A percentile compares a stretch with the other conserved stretches of the same genome.
Evolutionary conservation across 257 asterid species (phyloP).

Genomic region (Oldenlandia corymbosa): DNA sequence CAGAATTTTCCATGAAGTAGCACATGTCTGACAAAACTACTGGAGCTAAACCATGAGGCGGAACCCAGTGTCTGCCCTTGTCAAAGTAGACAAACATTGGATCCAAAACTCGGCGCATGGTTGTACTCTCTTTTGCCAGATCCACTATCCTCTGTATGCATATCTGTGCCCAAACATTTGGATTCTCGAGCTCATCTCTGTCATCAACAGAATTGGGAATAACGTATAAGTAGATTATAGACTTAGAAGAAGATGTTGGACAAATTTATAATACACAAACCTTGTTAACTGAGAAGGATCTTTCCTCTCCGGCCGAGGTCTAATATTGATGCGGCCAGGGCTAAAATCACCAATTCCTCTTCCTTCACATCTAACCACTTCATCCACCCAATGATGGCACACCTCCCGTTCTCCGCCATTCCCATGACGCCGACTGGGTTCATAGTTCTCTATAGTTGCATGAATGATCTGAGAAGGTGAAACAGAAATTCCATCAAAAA

Average conservation of each 20-base stretch:
- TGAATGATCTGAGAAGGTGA: constrained; percentile 54
- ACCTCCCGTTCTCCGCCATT: constrained; percentile 68
- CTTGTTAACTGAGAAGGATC: constrained; percentile 71
- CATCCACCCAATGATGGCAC: constrained; percentile 96
- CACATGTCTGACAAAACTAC: constrained; percentile 73
- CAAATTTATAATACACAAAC: constrained; percentile 30
- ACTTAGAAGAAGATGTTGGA: neutral
- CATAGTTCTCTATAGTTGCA: constrained; percentile 72
- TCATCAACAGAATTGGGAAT: constrained; percentile 20
- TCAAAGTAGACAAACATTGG: constrained; percentile 86
- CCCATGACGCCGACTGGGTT: constrained; percentile 45
- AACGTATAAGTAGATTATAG: constrained; percentile 1
- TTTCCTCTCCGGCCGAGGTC: constrained; percentile 65
- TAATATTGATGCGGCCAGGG: constrained; percentile 47
- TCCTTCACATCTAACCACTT: constrained; percentile 88
- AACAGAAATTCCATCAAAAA: constrained; percentile 7
- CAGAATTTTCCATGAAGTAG: constrained; percentile 73
- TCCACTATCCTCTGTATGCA: constrained; percentile 91
- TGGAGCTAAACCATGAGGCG: constrained; percentile 67
- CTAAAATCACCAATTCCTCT: constrained; percentile 67
- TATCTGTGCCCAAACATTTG: constrained; percentile 89
- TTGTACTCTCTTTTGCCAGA: constrained; percentile 78
- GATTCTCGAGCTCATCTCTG: constrained; percentile 85
- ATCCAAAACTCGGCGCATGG: constrained; percentile 83
- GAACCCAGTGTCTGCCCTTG: constrained; percentile 62